These are phyloP conservation scores for Sisymbrium irio DNA, from an alignment of 345 rosid genomes.

Conservation along the genomic window DNA sequence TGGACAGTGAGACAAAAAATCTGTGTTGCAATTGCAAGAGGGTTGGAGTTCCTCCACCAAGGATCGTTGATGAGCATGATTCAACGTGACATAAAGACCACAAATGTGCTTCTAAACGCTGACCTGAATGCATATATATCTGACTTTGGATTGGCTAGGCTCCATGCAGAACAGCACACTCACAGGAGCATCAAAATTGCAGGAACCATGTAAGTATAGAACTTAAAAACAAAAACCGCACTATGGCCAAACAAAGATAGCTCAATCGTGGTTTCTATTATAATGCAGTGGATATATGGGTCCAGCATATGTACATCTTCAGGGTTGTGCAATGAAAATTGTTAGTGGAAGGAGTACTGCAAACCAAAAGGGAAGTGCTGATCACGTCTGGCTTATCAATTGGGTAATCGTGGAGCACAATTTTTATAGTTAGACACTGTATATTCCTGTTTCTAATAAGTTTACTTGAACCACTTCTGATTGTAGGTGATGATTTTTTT, in stretches of 20 bases:
- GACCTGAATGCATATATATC: conserved; percentile 60
- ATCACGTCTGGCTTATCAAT: not conserved
- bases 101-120: conserved; percentile 55
- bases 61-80: conserved; percentile 52
- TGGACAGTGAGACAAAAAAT: conserved; percentile 52
- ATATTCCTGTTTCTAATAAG: too few species aligned
- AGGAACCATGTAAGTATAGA: too few species aligned
- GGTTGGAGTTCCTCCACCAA: conserved; percentile 57
- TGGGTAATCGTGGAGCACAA: not conserved
- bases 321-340: not conserved
- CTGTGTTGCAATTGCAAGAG: conserved; percentile 58
- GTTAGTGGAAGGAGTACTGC: not conserved
- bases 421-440: too few species aligned
- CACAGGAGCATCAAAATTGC: conserved; percentile 58
- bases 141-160: conserved; percentile 67
- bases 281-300: conserved; percentile 23
- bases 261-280: not conserved
- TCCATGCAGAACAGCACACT: conserved; percentile 45
- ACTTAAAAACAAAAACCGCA: not conserved
- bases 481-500: too few species aligned
- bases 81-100: conserved; percentile 62
- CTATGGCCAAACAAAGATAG: fast-evolving
- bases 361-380: not conserved
- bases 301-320: conserved; percentile 35
- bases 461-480: too few species aligned